These are phyloP conservation scores for Blastocystis sp. DNA, from an alignment of 352 stramenopile genomes.

Conservation along the genomic window DNA sequence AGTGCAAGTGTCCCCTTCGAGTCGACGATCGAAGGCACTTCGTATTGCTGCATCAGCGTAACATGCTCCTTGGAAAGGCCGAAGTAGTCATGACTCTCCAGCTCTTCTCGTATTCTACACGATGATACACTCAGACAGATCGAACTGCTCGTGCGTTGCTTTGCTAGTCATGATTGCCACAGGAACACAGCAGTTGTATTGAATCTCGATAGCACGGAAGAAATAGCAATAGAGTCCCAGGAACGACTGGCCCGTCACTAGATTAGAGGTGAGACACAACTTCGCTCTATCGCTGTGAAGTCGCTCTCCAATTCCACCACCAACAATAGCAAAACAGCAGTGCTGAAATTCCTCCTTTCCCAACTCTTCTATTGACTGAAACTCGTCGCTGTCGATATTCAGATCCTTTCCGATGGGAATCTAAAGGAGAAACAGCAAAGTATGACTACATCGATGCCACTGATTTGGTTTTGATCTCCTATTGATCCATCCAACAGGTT, in stretches of 20 bases:
- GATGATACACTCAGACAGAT: background rate
- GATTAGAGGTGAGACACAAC: conserved; percentile 72
- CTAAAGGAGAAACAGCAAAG: background rate
- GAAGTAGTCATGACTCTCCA: conserved; percentile 84
- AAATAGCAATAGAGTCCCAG: conserved; percentile 1
- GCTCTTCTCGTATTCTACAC: conserved; percentile 55
- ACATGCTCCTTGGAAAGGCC: conserved; percentile 82
- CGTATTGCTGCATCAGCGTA: conserved; percentile 91
- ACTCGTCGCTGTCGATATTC: conserved; percentile 72
- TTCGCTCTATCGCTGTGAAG: conserved; percentile 94
- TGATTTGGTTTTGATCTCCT: background rate
- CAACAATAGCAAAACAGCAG: conserved; percentile 89
- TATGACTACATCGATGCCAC: background rate
- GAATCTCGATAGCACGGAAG: background rate
- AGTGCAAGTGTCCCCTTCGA: conserved; percentile 76
- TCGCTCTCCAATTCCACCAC: conserved; percentile 90
- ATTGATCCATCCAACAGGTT: background rate
- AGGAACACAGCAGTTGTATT: conserved; percentile 70
- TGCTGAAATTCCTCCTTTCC: conserved; percentile 67
- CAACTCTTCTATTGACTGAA: conserved; percentile 70
- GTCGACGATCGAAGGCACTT: conserved; percentile 81
- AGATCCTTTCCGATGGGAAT: conserved; percentile 67
- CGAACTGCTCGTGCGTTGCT: conserved; percentile 83
- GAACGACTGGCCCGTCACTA: background rate
- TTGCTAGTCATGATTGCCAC: conserved; percentile 95